These are phyloP conservation scores for Botrytis medusae DNA, from an alignment of 2,329 filamentous ascomycete species.

Conservation along the genomic window DNA sequence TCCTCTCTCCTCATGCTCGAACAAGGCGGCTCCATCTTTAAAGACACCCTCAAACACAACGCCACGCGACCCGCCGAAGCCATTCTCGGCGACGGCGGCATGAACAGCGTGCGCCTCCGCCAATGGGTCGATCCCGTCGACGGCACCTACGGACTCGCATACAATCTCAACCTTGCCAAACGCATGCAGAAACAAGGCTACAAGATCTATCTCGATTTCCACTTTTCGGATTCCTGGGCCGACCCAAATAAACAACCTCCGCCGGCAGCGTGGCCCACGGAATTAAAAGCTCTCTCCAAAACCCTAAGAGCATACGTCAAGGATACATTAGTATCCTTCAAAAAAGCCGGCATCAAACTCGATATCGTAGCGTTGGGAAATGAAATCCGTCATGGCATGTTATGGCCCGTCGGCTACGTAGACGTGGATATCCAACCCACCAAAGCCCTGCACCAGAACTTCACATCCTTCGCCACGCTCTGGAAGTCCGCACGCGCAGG, in stretches of 20 bases:
- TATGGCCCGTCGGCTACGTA: slow-evolving; percentile 63
- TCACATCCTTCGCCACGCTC: slow-evolving; percentile 60
- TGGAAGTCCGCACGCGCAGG: slow-evolving; percentile 59
- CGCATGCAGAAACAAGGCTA: slow-evolving; percentile 62
- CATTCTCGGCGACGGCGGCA: slow-evolving; percentile 61
- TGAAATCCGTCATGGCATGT: slow-evolving; percentile 66
- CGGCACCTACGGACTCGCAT: slow-evolving; percentile 65
- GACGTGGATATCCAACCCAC: slow-evolving; percentile 42
- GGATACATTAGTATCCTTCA: slow-evolving; percentile 60
- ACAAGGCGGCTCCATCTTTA: slow-evolving; percentile 41
- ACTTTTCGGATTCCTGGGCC: slow-evolving; percentile 67
- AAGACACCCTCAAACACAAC: slow-evolving; percentile 41
- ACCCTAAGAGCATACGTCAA: slow-evolving; percentile 67
- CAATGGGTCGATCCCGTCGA: slow-evolving; percentile 68
- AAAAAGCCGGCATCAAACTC: slow-evolving; percentile 54
- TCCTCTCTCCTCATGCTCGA: slow-evolving; percentile 43
- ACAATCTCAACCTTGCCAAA: slow-evolving; percentile 65
- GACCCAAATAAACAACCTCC: slow-evolving; percentile 64
- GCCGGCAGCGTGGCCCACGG: slow-evolving; percentile 62
- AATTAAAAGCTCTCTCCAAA: slow-evolving; percentile 56
- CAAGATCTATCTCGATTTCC: slow-evolving; percentile 58
- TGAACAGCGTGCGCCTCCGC: slow-evolving; percentile 68
- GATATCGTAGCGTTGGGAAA: slow-evolving; percentile 71
- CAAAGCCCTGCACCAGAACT: slow-evolving; percentile 42
- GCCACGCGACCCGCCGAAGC: slow-evolving; percentile 53